These are phyloP conservation scores for Claviceps purpurea DNA, from an alignment of 2,329 filamentous ascomycete genomes.

Conservation along the genomic window DNA sequence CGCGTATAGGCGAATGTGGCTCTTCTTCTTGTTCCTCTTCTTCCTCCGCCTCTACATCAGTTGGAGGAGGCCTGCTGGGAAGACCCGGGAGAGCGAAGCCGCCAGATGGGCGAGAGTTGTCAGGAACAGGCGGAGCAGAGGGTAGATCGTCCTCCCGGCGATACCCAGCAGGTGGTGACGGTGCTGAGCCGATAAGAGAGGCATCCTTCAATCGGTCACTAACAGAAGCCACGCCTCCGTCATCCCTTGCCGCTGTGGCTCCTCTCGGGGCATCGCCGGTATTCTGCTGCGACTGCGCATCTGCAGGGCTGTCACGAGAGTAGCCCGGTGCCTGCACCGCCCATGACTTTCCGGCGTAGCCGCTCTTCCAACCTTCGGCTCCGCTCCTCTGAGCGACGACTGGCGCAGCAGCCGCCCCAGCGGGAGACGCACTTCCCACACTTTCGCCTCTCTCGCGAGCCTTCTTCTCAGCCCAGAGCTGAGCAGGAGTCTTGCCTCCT, in stretches of 20 bases:
- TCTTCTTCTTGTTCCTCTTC: conserved; percentile 39
- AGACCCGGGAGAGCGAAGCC: conserved; percentile 71
- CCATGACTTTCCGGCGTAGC: conserved; percentile 84
- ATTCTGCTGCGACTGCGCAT: conserved; percentile 38
- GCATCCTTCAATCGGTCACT: conserved; percentile 72
- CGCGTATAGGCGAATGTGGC: conserved; percentile 58
- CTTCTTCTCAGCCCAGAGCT: conserved; percentile 97
- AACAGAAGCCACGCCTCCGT: conserved; percentile 55
- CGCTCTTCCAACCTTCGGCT: conserved; percentile 71
- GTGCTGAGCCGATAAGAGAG: conserved; percentile 49
- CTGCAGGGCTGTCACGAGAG: conserved; percentile 44
- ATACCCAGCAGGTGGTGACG: conserved; percentile 22
- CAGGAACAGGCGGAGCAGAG: conserved; percentile 35
- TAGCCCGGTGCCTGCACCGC: conserved; percentile 59
- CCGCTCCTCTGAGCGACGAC: conserved; percentile 60
- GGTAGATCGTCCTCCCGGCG: conserved; percentile 23
- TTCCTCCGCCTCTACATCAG: conserved; percentile 30
- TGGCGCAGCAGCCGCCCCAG: conserved; percentile 35
- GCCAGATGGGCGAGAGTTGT: conserved; percentile 55
- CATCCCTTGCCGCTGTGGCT: conserved; percentile 35
- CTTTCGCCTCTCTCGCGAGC: conserved; percentile 54
- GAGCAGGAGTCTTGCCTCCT: conserved; percentile 90
- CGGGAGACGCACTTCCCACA: conserved; percentile 27
- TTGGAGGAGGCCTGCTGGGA: conserved; percentile 43
- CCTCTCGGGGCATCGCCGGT: conserved; percentile 42